phyloP scores from a whole-genome alignment of 164 flowering plant genomes.

The Sedum album region DNA sequence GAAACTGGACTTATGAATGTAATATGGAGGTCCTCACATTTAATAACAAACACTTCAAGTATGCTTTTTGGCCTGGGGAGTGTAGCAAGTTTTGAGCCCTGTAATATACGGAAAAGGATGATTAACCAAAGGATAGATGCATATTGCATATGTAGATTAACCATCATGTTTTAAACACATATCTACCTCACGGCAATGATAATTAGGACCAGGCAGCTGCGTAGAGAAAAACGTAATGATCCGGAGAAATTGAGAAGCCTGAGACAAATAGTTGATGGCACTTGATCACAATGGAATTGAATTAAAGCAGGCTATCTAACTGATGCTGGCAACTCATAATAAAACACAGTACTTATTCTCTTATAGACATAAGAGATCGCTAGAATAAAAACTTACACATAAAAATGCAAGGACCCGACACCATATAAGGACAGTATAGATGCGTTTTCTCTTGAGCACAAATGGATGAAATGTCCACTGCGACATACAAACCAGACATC shows the following conservation, averaged over 20 bases:
- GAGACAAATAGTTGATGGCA: conserved; percentile 16
- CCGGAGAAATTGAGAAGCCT: conserved; percentile 84
- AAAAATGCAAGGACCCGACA: conserved; percentile 93
- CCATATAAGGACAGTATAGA: conserved; percentile 94
- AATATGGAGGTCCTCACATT: conserved; percentile 50
- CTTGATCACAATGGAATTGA: background rate
- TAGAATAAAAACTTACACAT: conserved; percentile 43
- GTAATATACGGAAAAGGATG: conserved; percentile 7
- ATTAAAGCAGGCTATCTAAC: background rate
- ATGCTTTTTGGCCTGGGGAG: conserved; percentile 71
- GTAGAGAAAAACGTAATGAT: conserved; percentile 87
- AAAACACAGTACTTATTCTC: background rate
- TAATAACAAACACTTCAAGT: conserved; percentile 66
- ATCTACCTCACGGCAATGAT: conserved; percentile 94
- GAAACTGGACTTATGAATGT: too few species aligned
- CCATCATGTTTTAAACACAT: background rate
- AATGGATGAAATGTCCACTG: conserved; percentile 99
- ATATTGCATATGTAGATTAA: background rate
- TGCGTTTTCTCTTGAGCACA: conserved; percentile 73
- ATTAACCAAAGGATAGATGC: too few species aligned
- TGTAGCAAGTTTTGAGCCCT: conserved; percentile 90
- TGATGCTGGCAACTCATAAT: background rate
- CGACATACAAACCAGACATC: conserved; percentile 20
- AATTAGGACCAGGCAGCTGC: conserved; percentile 98
- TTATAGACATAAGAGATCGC: background rate